phyloP scores from a whole-genome alignment of 140 eudicot genomes.

The Anethum foeniculum region DNA sequence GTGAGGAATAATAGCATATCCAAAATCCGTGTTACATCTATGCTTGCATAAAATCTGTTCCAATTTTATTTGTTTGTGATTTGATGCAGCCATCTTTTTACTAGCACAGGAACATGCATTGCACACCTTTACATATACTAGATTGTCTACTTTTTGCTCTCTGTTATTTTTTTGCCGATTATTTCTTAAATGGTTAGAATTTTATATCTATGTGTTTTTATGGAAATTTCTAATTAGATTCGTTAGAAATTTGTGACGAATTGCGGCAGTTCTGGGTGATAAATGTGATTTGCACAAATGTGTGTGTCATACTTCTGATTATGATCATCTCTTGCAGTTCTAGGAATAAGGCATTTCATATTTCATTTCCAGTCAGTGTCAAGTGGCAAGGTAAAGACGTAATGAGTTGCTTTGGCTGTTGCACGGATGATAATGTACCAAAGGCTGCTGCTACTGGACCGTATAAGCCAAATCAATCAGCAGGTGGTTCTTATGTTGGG shows the following conservation, averaged over 20 bases:
- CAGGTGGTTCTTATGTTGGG: constrained; percentile 22
- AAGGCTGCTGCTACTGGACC: constrained; percentile 33
- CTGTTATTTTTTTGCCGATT: neutral
- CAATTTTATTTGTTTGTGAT: neutral
- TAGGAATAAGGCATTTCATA: neutral
- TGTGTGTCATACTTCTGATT: neutral
- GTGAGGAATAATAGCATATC: neutral
- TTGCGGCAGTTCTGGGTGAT: neutral
- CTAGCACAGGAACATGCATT: neutral
- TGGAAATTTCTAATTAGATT: neutral
- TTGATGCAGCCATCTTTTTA: neutral
- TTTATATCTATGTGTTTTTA: neutral
- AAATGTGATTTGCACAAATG: neutral
- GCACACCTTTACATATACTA: neutral
- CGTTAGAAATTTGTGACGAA: neutral
- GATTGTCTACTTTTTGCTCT: neutral
- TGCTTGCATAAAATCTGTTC: neutral
- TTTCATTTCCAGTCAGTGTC: neutral
- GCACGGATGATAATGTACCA: constrained; percentile 34
- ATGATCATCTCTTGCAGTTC: neutral
- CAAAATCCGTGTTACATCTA: neutral
- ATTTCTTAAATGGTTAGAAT: neutral
- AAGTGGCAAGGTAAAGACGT: neutral
- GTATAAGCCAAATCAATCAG: constrained; percentile 19
- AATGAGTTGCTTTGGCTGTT: constrained; percentile 49